These are phyloP conservation scores for Populus deltoides DNA, from an alignment of 345 rosid species.

Conservation along the genomic window DNA sequence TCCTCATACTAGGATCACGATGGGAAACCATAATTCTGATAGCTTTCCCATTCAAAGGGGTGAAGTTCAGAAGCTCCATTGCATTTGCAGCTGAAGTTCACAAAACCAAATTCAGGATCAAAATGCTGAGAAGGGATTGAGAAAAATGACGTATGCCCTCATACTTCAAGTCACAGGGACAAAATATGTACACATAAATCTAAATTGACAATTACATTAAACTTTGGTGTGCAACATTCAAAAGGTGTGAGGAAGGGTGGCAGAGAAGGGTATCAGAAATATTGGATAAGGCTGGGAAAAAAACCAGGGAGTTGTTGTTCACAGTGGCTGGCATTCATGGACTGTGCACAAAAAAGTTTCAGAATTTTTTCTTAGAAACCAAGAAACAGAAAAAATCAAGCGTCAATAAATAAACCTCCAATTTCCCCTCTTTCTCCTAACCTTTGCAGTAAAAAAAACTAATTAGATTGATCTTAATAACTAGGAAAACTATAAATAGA, in stretches of 20 bases:
- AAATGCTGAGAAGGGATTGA: background rate
- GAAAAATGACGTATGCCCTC: background rate
- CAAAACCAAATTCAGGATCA: constrained; percentile 3
- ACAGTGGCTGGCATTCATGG: background rate
- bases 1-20: constrained; percentile 61
- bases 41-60: constrained; percentile 55
- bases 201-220: background rate
- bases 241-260: background rate
- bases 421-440: background rate
- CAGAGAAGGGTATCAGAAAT: background rate
- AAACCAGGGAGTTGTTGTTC: background rate
- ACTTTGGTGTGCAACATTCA: background rate
- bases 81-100: constrained; percentile 53
- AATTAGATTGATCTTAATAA: background rate
- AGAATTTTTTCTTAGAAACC: background rate
- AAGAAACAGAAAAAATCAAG: background rate
- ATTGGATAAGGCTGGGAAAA: background rate
- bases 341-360: background rate
- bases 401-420: too few species aligned
- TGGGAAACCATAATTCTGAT: constrained; percentile 71
- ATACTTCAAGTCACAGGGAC: background rate
- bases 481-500: background rate
- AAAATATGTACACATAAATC: background rate
- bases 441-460: background rate
- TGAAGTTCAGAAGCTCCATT: constrained; percentile 53